Conservation (phyloP, 306 rosid genomes). For the Cicer pinnatifidum region DNA sequence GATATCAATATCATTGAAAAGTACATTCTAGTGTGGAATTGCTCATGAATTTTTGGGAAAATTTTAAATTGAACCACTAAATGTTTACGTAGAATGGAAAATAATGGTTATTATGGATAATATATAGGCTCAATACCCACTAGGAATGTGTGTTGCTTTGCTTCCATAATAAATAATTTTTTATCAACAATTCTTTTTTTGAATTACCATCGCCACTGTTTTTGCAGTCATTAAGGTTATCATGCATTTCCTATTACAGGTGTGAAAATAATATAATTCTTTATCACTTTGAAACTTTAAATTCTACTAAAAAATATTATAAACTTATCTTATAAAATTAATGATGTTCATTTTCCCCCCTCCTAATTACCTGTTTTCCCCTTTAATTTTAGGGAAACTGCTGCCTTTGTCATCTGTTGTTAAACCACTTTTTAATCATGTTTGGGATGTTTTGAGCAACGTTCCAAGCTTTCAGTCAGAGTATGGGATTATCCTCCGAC, state of each 20-base stretch:
- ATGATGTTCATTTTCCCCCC: not conserved
- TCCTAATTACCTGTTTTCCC: conserved; percentile 24
- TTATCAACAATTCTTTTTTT: conserved; percentile 18
- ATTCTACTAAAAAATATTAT: conserved; percentile 6
- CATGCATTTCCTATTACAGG: conserved; percentile 18
- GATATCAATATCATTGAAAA: not conserved
- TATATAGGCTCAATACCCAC: conserved; percentile 14
- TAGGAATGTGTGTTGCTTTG: not conserved
- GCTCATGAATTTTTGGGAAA: conserved; percentile 3
- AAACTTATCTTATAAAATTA: conserved; percentile 24
- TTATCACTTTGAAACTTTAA: not conserved
- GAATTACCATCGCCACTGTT: not conserved
- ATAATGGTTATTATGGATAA: conserved; percentile 25
- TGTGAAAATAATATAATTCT: conserved; percentile 21
- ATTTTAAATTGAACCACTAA: conserved; percentile 27
- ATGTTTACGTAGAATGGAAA: not conserved
- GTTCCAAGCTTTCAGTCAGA: conserved; percentile 83
- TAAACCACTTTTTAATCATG: conserved; percentile 72
- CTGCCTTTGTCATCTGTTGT: conserved; percentile 68
- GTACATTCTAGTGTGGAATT: conserved; percentile 13
- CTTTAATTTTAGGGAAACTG: conserved; percentile 55
- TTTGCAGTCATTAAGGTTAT: not conserved
- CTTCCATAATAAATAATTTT: conserved; percentile 19
- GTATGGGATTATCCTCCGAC: conserved; percentile 77
- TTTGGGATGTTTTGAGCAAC: conserved; percentile 77